These are phyloP conservation scores for Microbotryomycetes sp. DNA, from an alignment of 1,284 basidiomycete species.

Conservation along the genomic window DNA sequence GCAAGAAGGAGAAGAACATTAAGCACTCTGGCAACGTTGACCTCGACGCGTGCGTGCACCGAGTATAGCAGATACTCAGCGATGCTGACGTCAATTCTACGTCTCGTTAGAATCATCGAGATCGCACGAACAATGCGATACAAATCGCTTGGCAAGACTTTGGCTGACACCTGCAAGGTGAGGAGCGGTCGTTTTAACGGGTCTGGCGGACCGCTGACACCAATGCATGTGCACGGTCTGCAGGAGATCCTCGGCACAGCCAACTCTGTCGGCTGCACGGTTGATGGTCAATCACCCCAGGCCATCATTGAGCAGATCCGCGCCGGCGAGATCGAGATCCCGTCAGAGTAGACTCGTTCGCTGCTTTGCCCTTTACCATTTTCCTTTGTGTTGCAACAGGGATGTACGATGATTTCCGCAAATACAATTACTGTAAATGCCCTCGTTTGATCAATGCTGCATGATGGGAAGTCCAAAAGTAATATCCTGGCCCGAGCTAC, in stretches of 20 bases:
- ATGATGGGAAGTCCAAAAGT: no score
- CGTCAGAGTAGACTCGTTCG: conserved; percentile 65
- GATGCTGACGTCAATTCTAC: not conserved
- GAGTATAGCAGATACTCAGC: not conserved
- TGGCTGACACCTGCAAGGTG: conserved; percentile 88
- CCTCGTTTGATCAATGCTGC: no score
- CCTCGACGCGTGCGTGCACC: conserved; percentile 61
- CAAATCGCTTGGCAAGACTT: conserved; percentile 90
- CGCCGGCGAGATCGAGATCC: conserved; percentile 88
- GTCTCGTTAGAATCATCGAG: conserved; percentile 57
- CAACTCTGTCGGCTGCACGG: conserved; percentile 89
- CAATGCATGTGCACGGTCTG: conserved; percentile 34
- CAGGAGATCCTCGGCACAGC: conserved; percentile 48
- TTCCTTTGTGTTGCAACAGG: conserved; percentile 55
- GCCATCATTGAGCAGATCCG: conserved; percentile 94
- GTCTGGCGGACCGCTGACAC: conserved; percentile 62
- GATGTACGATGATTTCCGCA: not conserved
- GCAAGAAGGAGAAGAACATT: conserved; percentile 99
- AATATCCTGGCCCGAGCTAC: no score
- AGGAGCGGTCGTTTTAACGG: not conserved
- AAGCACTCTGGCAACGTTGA: conserved; percentile 94
- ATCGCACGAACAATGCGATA: conserved; percentile 93
- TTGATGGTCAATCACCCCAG: conserved; percentile 89
- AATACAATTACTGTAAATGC: no score
- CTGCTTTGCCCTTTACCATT: conserved; percentile 50